Evolutionary conservation across 768 basidiomycete genomes (phyloP), one percentile per base, ranked within the genome.

Genomic region (Leccinum uliginosum): DNA sequence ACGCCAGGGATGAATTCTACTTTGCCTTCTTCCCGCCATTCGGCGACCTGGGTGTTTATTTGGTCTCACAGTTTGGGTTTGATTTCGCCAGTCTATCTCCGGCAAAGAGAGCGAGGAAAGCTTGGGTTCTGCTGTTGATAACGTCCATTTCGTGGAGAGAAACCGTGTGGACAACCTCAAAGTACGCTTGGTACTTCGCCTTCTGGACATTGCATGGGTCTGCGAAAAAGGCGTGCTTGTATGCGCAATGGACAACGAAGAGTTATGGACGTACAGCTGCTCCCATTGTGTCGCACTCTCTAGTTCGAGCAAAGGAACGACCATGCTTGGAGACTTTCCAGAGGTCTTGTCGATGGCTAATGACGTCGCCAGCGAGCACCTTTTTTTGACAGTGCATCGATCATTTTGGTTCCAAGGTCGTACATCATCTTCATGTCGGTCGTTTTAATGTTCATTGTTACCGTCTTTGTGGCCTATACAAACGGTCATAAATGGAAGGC

Each of bases 371-470:
- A 0, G 87, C 87, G 7, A 93, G 80, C 6, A 98, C 93, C 66
- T 98, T 98, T 76, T 98, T 98, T 97, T 38, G 93, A 89, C 27
- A 99, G 76, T 4, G 94, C 87, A 63, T 99, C 97, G 50, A 99
- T 98, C 97, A 99, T 98, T 81, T 98, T 99, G 50, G 87, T 91
- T 11, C 97, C 97, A 29, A 98, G 81, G 74, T 99, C 97, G 70
- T 99, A 99, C 27, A 99, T 89, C 5, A 96, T 98, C 76, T 98
- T 96, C 97, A 98, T 98, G 71, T 98, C 96, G 3, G 94, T 97
- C 14, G 93, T 96, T 74, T 98, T 98, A 66, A 99, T 89, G 0
- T 96, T 98, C 58, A 98, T 73, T 71, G 97, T 95, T 3, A 95
- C 97, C 1, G 97, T 98, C 76, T 98, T 98, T 5, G 94, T 97